These are phyloP conservation scores for Hypoxylon trugodes DNA, from an alignment of 495 filamentous ascomycete genomes.

Conservation along the genomic window DNA sequence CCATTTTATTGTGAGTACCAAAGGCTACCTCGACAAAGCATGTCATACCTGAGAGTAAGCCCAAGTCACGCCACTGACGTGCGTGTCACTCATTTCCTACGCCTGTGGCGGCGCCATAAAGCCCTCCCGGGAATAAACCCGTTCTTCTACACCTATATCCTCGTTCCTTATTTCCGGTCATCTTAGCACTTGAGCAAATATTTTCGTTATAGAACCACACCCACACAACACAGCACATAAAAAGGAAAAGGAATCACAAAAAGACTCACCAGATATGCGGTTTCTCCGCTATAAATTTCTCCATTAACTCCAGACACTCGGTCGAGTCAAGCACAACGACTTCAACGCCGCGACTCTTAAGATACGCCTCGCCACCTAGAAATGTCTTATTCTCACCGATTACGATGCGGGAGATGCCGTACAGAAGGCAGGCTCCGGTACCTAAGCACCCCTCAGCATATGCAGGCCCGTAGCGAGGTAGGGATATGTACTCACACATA, in stretches of 20 bases:
- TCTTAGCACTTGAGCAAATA: neutral
- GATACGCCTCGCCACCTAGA: slow-evolving; percentile 77
- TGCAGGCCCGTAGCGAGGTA: neutral
- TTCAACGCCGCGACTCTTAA: slow-evolving; percentile 75
- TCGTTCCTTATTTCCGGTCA: slow-evolving; percentile 66
- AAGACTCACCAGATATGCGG: slow-evolving; percentile 75
- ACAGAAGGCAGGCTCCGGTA: slow-evolving; percentile 80
- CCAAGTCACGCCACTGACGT: too few species aligned
- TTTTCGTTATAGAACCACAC: neutral
- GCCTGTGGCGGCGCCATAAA: neutral
- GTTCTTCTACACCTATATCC: slow-evolving; percentile 71
- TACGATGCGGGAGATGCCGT: slow-evolving; percentile 81
- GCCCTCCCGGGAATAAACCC: slow-evolving; percentile 52
- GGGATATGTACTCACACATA: slow-evolving; percentile 68
- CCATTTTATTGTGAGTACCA: too few species aligned
- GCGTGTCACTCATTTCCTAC: too few species aligned
- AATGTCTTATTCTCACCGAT: slow-evolving; percentile 87
- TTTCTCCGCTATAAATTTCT: slow-evolving; percentile 76
- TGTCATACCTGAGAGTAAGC: too few species aligned
- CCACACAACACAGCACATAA: neutral
- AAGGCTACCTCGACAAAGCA: too few species aligned
- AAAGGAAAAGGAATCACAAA: neutral
- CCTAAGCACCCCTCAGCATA: slow-evolving; percentile 17
- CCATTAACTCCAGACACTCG: slow-evolving; percentile 78
- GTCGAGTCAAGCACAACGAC: slow-evolving; percentile 74